Evolutionary conservation across 1,284 basidiomycete species (phyloP).

Genomic region (Chalciporus sp.): DNA sequence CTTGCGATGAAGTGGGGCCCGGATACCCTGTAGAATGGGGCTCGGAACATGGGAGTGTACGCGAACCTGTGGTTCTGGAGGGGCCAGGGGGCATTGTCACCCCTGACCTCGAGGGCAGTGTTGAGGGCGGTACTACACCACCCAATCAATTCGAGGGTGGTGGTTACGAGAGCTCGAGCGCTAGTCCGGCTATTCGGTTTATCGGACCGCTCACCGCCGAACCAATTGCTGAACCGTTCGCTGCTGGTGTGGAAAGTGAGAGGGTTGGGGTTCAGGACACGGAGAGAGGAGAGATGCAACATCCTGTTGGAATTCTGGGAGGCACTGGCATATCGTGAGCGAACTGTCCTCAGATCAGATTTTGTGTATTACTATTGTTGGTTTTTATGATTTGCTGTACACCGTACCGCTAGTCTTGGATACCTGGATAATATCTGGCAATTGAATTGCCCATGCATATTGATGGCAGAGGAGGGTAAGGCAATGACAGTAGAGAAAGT

Average conservation of each 20-base stretch:
- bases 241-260: not conserved
- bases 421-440: too few species aligned
- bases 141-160: not conserved
- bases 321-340: too few species aligned
- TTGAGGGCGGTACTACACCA: not conserved
- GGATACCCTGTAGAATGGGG: slow-evolving; percentile 15
- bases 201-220: not conserved
- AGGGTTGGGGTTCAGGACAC: not conserved
- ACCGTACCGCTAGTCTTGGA: too few species aligned
- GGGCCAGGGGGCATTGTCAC: slow-evolving; percentile 3
- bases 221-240: not conserved
- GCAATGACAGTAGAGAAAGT: not conserved
- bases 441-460: too few species aligned
- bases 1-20: slow-evolving; percentile 16
- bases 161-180: slow-evolving; percentile 20
- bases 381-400: too few species aligned
- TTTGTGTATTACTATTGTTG: too few species aligned
- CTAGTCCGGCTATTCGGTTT: not conserved
- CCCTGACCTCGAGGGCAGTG: slow-evolving; percentile 13
- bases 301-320: too few species aligned
- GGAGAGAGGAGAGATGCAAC: too few species aligned
- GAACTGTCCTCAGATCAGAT: too few species aligned
- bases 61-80: not conserved
- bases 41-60: not conserved
- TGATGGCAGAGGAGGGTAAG: too few species aligned